Percentiles rank a stretch among this genome's conserved stretches.
phyloP scores from a whole-genome alignment of 257 asterid species.

The Nicotiana attenuata region DNA sequence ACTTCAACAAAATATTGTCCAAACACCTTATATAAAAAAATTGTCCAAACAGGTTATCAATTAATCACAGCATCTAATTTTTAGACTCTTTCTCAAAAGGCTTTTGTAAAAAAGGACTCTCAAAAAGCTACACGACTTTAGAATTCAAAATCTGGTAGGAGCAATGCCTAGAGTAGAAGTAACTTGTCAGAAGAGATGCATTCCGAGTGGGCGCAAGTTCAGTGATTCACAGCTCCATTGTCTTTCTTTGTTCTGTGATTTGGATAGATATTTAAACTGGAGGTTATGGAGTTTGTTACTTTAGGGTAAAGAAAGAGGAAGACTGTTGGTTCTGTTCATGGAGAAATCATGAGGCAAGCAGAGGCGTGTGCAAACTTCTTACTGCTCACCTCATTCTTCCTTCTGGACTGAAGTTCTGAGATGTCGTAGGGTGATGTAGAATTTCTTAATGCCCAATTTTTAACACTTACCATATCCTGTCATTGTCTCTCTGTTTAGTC shows the following conservation, averaged over 20 bases:
- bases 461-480: not conserved
- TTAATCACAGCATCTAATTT: not conserved
- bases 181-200: not conserved
- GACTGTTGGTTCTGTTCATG: not conserved
- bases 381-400: not conserved
- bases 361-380: not conserved
- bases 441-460: not conserved
- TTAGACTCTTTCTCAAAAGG: not conserved
- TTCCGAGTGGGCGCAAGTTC: not conserved
- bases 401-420: not conserved
- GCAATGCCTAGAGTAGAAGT: not conserved
- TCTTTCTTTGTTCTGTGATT: not conserved
- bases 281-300: not conserved
- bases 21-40: not conserved
- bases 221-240: not conserved
- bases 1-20: not conserved
- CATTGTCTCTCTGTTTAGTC: not conserved
- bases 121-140: not conserved
- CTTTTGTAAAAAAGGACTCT: not conserved
- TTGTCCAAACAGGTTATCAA: not conserved
- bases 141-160: not conserved
- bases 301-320: not conserved
- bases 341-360: constrained; percentile 5
- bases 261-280: not conserved
- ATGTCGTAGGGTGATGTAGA: constrained; percentile 1